Evolutionary conservation across 2,329 filamentous ascomycete genomes (phyloP).

Genomic region (Phialocephala subalpina): DNA sequence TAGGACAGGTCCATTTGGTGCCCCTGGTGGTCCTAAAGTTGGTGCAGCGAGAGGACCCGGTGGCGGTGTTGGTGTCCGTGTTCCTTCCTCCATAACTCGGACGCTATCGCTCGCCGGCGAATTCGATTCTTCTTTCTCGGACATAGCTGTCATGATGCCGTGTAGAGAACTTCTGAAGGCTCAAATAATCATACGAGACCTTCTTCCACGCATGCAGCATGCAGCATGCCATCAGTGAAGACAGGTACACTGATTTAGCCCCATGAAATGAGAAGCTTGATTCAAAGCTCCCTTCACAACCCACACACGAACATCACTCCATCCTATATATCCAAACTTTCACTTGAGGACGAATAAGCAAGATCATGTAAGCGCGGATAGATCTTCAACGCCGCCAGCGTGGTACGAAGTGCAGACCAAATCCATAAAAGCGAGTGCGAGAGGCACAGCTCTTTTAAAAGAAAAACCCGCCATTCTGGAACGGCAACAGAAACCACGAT

Average conservation of each 20-base stretch:
- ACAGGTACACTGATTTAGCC: not conserved
- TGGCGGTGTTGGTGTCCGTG: not conserved
- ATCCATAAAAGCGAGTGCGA: not conserved
- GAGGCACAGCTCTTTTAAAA: not conserved
- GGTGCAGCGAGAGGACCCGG: not conserved
- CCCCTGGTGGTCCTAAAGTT: constrained; percentile 1
- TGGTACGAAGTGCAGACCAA: not conserved
- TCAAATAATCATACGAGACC: not conserved
- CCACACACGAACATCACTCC: not conserved
- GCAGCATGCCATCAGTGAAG: too few species aligned
- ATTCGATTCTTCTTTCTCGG: not conserved
- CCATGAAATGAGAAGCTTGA: not conserved
- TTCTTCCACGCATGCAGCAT: too few species aligned
- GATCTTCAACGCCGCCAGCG: not conserved
- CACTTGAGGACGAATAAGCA: too few species aligned
- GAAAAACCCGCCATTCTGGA: too few species aligned
- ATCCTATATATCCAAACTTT: not conserved
- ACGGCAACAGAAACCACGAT: not conserved
- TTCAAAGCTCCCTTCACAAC: not conserved
- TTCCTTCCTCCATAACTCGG: not conserved
- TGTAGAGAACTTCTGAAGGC: not conserved
- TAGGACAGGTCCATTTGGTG: constrained; percentile 7
- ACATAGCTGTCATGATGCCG: not conserved
- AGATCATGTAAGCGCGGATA: too few species aligned
- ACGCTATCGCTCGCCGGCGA: not conserved